phyloP scores from a whole-genome alignment of 176 grass and related monocot species.

The Oryza coarctata region DNA sequence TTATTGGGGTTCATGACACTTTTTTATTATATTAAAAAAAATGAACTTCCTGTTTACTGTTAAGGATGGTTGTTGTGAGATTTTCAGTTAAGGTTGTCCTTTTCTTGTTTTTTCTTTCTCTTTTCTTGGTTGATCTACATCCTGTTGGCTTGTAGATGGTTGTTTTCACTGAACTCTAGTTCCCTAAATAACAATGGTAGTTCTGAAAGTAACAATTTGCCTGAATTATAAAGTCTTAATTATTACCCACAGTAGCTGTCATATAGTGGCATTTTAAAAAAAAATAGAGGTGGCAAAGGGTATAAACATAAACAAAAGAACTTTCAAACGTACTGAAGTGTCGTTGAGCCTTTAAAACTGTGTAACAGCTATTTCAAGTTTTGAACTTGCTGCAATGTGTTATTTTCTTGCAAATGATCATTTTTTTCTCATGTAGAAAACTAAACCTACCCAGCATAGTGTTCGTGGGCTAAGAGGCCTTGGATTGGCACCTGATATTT shows the following conservation, averaged over 20 bases:
- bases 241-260: background rate
- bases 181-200: background rate
- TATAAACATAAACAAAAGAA: background rate
- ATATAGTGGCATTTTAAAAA: background rate
- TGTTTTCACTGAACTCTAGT: background rate
- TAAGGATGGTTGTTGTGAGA: background rate
- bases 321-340: background rate
- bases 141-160: background rate
- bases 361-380: conserved; percentile 16
- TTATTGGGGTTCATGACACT: background rate
- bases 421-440: conserved; percentile 66
- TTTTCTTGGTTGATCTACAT: background rate
- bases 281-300: background rate
- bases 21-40: background rate
- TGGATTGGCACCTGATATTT: conserved; percentile 84
- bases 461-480: conserved; percentile 85
- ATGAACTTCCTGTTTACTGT: background rate
- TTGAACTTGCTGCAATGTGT: background rate
- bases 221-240: conserved; percentile 13
- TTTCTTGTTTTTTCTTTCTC: background rate
- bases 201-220: background rate
- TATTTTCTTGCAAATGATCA: conserved; percentile 29
- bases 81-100: background rate
- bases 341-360: background rate
- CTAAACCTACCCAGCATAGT: conserved; percentile 97